These are phyloP conservation scores for Zygoascus biomembranicola DNA, from an alignment of 805 yeast genomes.

Conservation along the genomic window DNA sequence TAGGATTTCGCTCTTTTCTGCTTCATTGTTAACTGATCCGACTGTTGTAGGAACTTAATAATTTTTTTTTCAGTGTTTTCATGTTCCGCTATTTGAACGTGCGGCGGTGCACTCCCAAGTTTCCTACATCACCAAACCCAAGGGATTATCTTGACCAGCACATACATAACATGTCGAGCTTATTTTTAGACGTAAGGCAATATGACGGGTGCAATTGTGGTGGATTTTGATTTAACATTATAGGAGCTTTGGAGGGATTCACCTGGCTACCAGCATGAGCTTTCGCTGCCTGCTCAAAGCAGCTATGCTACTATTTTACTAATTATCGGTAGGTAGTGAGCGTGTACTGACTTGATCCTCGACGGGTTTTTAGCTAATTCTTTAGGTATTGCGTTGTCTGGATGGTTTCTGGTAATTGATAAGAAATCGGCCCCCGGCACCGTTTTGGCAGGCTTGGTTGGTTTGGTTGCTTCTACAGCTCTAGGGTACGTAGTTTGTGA, in stretches of 20 bases:
- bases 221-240: background rate
- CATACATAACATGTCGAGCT: background rate
- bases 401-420: conserved; percentile 17
- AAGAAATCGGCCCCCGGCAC: conserved; percentile 13
- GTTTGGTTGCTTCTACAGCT: conserved; percentile 29
- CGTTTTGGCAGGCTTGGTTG: conserved; percentile 20
- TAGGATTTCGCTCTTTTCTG: conserved; percentile 93
- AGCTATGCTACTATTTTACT: conserved; percentile 16
- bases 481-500: conserved; percentile 24
- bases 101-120: background rate
- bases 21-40: conserved; percentile 71
- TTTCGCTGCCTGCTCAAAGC: conserved; percentile 21
- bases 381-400: conserved; percentile 6
- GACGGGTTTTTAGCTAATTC: background rate
- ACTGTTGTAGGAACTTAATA: conserved; percentile 88
- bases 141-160: background rate
- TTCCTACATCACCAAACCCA: background rate
- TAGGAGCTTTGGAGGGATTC: background rate
- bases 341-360: too few relatives aligned
- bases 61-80: conserved; percentile 57
- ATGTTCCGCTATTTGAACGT: background rate
- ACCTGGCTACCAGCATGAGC: conserved; percentile 7
- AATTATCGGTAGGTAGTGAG: conserved; percentile 9
- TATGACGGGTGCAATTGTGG: background rate
- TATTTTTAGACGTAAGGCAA: background rate